Conservation (phyloP, 768 basidiomycete species). For the Trametes coccinea region DNA sequence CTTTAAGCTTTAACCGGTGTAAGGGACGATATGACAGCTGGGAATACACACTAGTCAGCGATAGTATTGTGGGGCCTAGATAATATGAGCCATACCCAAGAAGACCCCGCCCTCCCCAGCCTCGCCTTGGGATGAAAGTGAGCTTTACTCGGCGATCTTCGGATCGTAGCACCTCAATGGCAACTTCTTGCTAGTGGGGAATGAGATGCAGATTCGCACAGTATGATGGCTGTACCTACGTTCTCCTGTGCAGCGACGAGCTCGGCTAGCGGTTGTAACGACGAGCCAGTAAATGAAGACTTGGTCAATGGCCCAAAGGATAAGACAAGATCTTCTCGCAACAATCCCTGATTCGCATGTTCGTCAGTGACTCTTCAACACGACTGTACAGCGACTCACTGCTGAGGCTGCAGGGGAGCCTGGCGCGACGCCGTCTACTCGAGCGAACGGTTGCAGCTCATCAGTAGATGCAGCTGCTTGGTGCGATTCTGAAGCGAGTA, state of each 20-base stretch:
- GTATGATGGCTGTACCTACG: slow-evolving; percentile 44
- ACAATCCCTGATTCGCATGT: slow-evolving; percentile 54
- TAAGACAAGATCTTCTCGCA: slow-evolving; percentile 67
- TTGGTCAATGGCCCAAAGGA: slow-evolving; percentile 69
- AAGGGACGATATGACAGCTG: slow-evolving; percentile 28
- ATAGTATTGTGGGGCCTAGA: background rate
- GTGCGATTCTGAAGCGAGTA: slow-evolving; percentile 12
- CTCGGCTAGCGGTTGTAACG: slow-evolving; percentile 67
- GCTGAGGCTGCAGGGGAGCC: slow-evolving; percentile 82
- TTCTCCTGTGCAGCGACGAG: slow-evolving; percentile 80
- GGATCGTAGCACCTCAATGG: slow-evolving; percentile 57
- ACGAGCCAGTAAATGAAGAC: slow-evolving; percentile 50
- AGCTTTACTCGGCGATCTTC: slow-evolving; percentile 39
- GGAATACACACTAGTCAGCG: background rate
- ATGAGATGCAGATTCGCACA: background rate
- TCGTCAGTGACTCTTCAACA: background rate
- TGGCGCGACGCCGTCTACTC: slow-evolving; percentile 78
- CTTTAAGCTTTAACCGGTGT: background rate
- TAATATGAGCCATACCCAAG: slow-evolving; percentile 58
- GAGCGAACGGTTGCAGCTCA: slow-evolving; percentile 63
- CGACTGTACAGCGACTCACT: slow-evolving; percentile 46
- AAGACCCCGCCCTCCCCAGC: slow-evolving; percentile 88
- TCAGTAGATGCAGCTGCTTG: slow-evolving; percentile 5
- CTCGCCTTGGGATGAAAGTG: slow-evolving; percentile 32
- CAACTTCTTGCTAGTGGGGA: slow-evolving; percentile 52